Evolutionary conservation across 208 protist species (phyloP).

Genomic region (Tritrichomonas musculus): DNA sequence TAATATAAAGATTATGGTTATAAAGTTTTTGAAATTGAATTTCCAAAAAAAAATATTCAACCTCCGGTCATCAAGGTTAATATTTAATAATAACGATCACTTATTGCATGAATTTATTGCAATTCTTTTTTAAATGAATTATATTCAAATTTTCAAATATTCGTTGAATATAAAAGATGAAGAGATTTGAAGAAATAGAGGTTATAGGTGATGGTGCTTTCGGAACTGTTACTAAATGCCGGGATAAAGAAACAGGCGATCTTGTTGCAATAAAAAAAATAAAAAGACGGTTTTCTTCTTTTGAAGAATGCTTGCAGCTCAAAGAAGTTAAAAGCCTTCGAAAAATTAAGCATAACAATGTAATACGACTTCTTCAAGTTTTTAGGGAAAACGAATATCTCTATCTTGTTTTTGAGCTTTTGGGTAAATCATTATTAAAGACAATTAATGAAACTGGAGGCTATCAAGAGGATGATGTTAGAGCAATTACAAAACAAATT

Average conservation of each 20-base stretch:
- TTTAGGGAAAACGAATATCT: not conserved
- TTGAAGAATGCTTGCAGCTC: too few relatives aligned
- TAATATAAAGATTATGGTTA: too few relatives aligned
- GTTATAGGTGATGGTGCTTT: conserved; percentile 88
- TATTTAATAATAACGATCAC: too few relatives aligned
- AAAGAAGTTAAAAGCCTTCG: too few relatives aligned
- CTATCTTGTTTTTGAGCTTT: conserved; percentile 25
- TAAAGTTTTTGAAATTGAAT: too few relatives aligned
- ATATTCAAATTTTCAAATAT: too few relatives aligned
- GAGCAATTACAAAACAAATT: not conserved
- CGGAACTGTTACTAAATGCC: conserved; percentile 77
- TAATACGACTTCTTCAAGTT: not conserved
- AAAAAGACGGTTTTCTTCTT: conserved; percentile 90
- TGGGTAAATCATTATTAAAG: not conserved
- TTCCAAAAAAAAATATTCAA: too few relatives aligned
- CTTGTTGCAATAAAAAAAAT: conserved; percentile 95
- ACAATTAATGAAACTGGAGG: not conserved
- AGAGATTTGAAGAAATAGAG: conserved; percentile 74
- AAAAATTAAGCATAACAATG: too few relatives aligned
- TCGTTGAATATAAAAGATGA: not conserved
- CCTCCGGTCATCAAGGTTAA: too few relatives aligned
- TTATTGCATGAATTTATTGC: too few relatives aligned
- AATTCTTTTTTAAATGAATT: too few relatives aligned
- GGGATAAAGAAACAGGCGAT: too few relatives aligned
- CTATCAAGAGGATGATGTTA: not conserved